phyloP scores from a whole-genome alignment of 1,284 basidiomycete species.

The Cystobasidium slooffiae region DNA sequence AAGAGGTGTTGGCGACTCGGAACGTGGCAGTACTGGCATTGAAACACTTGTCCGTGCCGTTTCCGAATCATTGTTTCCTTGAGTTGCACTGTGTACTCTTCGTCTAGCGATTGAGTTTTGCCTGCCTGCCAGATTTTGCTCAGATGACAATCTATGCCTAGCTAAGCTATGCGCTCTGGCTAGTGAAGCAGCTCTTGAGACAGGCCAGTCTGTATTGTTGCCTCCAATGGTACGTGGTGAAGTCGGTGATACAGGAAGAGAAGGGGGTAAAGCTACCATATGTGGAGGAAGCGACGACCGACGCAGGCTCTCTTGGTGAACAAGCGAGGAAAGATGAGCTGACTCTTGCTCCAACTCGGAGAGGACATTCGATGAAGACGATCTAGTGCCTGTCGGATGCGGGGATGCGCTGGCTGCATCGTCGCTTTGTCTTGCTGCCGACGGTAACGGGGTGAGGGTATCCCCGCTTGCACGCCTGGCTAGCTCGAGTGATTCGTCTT shows the following conservation, averaged over 20 bases:
- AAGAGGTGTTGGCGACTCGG: conserved; percentile 10
- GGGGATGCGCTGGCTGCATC: background rate
- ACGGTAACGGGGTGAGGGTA: background rate
- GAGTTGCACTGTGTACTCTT: conserved; percentile 4
- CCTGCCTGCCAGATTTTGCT: background rate
- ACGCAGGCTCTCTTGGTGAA: conserved; percentile 23
- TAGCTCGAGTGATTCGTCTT: conserved; percentile 15
- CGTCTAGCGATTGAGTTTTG: conserved; percentile 10
- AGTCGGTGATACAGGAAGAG: conserved; percentile 24
- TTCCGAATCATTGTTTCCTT: background rate
- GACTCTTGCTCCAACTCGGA: conserved; percentile 35
- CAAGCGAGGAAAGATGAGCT: conserved; percentile 34
- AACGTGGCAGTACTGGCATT: background rate
- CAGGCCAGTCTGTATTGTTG: conserved; percentile 19
- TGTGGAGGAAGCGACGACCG: conserved; percentile 27
- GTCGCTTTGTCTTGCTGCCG: background rate
- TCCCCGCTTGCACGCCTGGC: conserved; percentile 13
- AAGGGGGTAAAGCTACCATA: conserved; percentile 34
- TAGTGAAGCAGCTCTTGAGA: conserved; percentile 27
- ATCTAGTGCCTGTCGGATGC: background rate
- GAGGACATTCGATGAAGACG: conserved; percentile 12
- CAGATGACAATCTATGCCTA: background rate
- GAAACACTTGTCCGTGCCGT: background rate
- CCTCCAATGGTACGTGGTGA: conserved; percentile 14
- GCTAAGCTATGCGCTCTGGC: conserved; percentile 18